Percentiles rank a stretch among this genome's conserved stretches.
phyloP scores from a whole-genome alignment of 1,284 basidiomycete genomes.

The Trichosporon sp. region DNA sequence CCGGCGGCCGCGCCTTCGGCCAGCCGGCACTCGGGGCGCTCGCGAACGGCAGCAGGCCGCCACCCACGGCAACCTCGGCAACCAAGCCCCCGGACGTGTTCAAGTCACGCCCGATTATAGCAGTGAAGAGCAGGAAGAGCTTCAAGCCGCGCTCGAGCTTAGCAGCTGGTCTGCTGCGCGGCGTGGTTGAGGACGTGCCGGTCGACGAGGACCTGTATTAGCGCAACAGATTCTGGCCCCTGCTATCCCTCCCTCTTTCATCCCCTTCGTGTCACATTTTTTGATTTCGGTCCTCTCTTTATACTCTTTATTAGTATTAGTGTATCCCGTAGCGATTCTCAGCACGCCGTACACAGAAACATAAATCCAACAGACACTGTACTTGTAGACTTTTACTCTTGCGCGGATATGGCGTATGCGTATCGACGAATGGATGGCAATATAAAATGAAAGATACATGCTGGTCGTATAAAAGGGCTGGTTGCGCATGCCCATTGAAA shows the following conservation, averaged over 20 bases:
- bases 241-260: not conserved
- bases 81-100: too few relatives aligned
- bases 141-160: constrained; percentile 56
- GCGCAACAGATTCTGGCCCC: not conserved
- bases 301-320: too few relatives aligned
- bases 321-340: not conserved
- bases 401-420: not conserved
- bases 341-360: not conserved
- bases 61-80: not conserved
- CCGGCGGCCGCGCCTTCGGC: constrained; percentile 23
- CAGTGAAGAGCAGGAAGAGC: constrained; percentile 62
- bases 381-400: not conserved
- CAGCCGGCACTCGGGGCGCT: constrained; percentile 23
- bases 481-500: not conserved
- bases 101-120: too few relatives aligned
- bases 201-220: constrained; percentile 26
- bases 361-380: not conserved
- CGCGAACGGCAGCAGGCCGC: constrained; percentile 19
- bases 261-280: not conserved
- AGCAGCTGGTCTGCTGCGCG: constrained; percentile 26
- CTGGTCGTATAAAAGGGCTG: not conserved
- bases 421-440: not conserved
- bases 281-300: not conserved
- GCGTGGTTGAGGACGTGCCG: constrained; percentile 5
- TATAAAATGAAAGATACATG: constrained; percentile 14